Conservation (phyloP, 2,329 filamentous ascomycete genomes). For the Arthrocladium fulminans region DNA sequence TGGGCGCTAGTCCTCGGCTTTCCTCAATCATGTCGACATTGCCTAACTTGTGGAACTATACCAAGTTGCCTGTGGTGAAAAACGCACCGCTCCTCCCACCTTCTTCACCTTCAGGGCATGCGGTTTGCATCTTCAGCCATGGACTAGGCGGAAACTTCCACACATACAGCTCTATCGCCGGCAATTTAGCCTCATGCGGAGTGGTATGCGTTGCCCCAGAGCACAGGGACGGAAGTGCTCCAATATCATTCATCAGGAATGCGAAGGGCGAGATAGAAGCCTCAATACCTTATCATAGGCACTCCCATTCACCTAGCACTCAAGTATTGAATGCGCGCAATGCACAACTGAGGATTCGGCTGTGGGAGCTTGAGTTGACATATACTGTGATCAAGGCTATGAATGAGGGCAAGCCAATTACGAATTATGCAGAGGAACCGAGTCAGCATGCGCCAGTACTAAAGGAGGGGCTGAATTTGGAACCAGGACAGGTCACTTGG, state of each 20-base stretch:
- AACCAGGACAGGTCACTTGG: conserved; percentile 64
- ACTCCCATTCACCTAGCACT: conserved; percentile 54
- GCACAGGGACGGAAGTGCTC: conserved; percentile 72
- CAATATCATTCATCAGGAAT: conserved; percentile 62
- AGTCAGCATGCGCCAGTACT: conserved; percentile 34
- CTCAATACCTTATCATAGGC: conserved; percentile 36
- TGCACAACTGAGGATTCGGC: conserved; percentile 61
- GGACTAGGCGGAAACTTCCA: conserved; percentile 74
- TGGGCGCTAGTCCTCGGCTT: conserved; percentile 45
- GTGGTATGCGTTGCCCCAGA: conserved; percentile 73
- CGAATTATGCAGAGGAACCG: conserved; percentile 31
- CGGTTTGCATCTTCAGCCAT: conserved; percentile 77
- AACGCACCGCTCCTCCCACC: conserved; percentile 49
- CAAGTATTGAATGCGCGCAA: conserved; percentile 61
- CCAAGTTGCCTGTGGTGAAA: conserved; percentile 24
- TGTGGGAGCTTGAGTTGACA: conserved; percentile 69
- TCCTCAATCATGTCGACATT: conserved; percentile 18
- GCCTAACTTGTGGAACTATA: conserved; percentile 21
- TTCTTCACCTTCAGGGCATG: conserved; percentile 52
- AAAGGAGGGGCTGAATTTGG: conserved; percentile 54
- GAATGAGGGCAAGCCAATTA: conserved; percentile 45
- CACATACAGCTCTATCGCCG: conserved; percentile 73
- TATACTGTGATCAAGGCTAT: conserved; percentile 60
- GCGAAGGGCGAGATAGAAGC: conserved; percentile 12
- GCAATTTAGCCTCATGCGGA: conserved; percentile 71